Evolutionary conservation across 495 filamentous ascomycete genomes (phyloP).

Genomic region (Penicillium bovifimosum): DNA sequence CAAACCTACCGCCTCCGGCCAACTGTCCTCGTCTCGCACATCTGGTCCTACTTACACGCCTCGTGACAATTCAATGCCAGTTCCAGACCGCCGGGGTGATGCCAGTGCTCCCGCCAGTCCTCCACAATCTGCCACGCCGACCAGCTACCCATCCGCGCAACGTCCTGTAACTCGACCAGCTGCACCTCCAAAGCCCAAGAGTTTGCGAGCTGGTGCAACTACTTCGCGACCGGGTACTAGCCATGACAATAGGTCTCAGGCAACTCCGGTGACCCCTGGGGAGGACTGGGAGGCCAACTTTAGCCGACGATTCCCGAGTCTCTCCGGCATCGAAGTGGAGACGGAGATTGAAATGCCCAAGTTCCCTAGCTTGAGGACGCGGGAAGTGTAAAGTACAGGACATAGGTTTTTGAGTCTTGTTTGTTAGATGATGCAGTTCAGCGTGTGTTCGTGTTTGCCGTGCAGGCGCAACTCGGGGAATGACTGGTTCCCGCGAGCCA

Average conservation of each 20-base stretch:
- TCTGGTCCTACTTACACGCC: slow-evolving; percentile 18
- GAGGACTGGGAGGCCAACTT: slow-evolving; percentile 73
- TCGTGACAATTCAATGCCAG: slow-evolving; percentile 12
- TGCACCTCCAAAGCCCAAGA: slow-evolving; percentile 59
- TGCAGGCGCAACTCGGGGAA: slow-evolving; percentile 10
- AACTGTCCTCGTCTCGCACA: slow-evolving; percentile 13
- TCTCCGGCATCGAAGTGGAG: slow-evolving; percentile 76
- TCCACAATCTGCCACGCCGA: slow-evolving; percentile 17
- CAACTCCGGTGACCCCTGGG: slow-evolving; percentile 20
- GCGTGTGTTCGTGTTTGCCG: slow-evolving; percentile 18
- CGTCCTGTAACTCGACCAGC: slow-evolving; percentile 36
- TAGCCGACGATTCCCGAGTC: slow-evolving; percentile 72
- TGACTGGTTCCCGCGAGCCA: slow-evolving; percentile 19
- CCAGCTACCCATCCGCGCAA: slow-evolving; percentile 19
- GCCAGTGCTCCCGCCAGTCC: slow-evolving; percentile 15
- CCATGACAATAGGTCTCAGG: slow-evolving; percentile 20
- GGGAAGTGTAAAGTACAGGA: slow-evolving; percentile 32
- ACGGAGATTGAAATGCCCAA: slow-evolving; percentile 53
- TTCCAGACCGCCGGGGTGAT: slow-evolving; percentile 13
- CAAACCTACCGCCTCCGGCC: neutral
- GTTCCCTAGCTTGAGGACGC: slow-evolving; percentile 34
- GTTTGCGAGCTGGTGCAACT: slow-evolving; percentile 43
- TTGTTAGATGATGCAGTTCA: slow-evolving; percentile 19
- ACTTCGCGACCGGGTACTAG: slow-evolving; percentile 18
- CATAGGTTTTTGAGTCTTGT: slow-evolving; percentile 1